These are phyloP conservation scores for Gossypium thurberi DNA, from an alignment of 345 rosid genomes.

Conservation along the genomic window DNA sequence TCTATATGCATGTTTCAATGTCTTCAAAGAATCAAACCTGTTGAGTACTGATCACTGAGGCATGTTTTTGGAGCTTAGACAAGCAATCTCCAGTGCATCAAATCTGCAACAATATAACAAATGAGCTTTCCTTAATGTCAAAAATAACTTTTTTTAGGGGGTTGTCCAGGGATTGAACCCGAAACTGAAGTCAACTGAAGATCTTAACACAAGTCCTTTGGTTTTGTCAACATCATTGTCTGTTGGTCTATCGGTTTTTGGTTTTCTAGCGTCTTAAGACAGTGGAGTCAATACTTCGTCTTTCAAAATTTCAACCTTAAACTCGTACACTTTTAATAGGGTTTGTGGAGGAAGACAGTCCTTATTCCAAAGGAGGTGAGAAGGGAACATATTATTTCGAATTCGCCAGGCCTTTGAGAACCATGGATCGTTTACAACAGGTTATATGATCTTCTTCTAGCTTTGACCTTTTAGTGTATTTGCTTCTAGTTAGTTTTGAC, in stretches of 20 bases:
- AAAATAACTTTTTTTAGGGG: background rate
- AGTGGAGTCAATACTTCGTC: background rate
- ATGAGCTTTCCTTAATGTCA: background rate
- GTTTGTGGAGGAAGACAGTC: conserved; percentile 83
- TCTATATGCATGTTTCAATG: background rate
- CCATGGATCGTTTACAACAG: conserved; percentile 89
- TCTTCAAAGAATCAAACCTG: background rate
- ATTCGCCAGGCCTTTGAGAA: conserved; percentile 86
- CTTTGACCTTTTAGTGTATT: conserved; percentile 4
- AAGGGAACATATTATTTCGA: conserved; percentile 83
- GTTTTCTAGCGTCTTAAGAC: background rate
- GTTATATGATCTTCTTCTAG: conserved; percentile 32
- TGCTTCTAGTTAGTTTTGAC: background rate
- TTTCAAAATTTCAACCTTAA: background rate
- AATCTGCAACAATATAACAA: background rate
- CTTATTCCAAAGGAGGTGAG: conserved; percentile 56
- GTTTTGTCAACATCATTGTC: background rate
- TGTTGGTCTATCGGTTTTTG: background rate
- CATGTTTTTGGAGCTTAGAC: background rate
- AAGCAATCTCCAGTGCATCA: conserved; percentile 3
- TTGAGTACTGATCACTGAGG: background rate
- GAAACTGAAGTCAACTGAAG: no score
- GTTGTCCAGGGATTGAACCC: no score
- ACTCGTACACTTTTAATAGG: conserved; percentile 30
- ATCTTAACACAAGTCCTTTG: background rate